Percentiles rank a stretch among this genome's conserved stretches.
Conservation (phyloP, 306 rosid species). For the Lotus japonicus region DNA sequence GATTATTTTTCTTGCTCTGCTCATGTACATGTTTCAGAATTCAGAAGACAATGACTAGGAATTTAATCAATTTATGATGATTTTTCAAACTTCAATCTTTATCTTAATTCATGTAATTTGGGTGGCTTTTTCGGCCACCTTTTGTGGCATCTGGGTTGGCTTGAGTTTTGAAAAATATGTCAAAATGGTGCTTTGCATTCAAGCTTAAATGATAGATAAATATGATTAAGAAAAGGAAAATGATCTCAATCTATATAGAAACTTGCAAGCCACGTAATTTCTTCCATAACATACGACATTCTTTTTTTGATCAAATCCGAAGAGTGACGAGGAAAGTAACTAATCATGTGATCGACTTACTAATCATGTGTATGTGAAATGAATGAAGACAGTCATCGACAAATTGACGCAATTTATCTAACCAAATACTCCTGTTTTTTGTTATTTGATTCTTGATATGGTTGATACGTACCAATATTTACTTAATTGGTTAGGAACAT, state of each 20-base stretch:
- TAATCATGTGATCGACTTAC: not conserved
- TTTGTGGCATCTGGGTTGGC: not conserved
- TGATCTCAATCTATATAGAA: not conserved
- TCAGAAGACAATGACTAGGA: not conserved
- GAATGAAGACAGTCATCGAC: not conserved
- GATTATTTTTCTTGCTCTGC: constrained; percentile 4
- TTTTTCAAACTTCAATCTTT: not conserved
- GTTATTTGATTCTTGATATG: not conserved
- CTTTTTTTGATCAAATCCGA: not conserved
- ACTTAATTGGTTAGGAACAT: not conserved
- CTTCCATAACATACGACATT: not conserved
- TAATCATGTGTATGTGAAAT: not conserved
- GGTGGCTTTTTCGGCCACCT: not conserved
- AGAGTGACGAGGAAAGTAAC: not conserved
- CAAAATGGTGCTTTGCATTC: not conserved
- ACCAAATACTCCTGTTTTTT: not conserved
- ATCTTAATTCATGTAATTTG: not conserved
- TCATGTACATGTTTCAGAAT: not conserved
- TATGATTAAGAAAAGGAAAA: not conserved
- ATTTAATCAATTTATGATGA: not conserved
- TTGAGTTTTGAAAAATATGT: not conserved
- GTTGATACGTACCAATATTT: not conserved
- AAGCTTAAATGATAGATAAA: not conserved
- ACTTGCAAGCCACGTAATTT: constrained; percentile 1
- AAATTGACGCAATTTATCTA: not conserved